Base-by-base conservation (phyloP, 129 eudicot species). In the Silybum marianum region DNA sequence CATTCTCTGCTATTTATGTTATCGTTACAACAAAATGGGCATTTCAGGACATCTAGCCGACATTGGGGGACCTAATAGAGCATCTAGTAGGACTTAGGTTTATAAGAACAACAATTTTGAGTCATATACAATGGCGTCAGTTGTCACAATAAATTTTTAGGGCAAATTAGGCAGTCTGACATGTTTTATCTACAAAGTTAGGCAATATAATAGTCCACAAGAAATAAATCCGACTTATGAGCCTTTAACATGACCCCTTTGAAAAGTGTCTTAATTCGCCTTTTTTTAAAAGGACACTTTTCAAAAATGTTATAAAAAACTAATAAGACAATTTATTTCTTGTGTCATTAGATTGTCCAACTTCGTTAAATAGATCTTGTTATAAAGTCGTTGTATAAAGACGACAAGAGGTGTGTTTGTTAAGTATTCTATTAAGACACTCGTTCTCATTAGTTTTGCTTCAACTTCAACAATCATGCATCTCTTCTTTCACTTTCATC, bases 401-500 rank as follows among this genome's bases (percentile, higher is more conserved):
- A 32, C 6, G 36, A 32, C 36, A 32, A 32, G 36, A 4, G 36
- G 36, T 32, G 36, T 6, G 3, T 32, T 32, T 32, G 6, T 32
- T 51, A 18, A 18, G 63, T 51, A 51, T 51, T 51, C 8, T 51
- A 18, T 51, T 51, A 51, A 19, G 63, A 51, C 22, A 5, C 18
- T 48, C 42, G 7, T 38, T 38, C 42, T 40, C 63, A 16, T 8
- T 28, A 58, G 21, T 19, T 19, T 51, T 51, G 63, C 63, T 58
- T 58, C 66, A 18, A 19, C 66, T 58, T 58, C 22, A 28, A 8
- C 22, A 73, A 26, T 34, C 69, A 74, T 25, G 68, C 68, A 74
- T 74, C 32, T 16, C 7, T 32, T 25, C 32, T n/a, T 81, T 46
- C 63, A 60, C 78, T 58, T 69, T 79, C 24, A 72, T 82, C 83